These are phyloP conservation scores for Parathielavia appendiculata DNA, from an alignment of 495 filamentous ascomycete species.

Conservation along the genomic window DNA sequence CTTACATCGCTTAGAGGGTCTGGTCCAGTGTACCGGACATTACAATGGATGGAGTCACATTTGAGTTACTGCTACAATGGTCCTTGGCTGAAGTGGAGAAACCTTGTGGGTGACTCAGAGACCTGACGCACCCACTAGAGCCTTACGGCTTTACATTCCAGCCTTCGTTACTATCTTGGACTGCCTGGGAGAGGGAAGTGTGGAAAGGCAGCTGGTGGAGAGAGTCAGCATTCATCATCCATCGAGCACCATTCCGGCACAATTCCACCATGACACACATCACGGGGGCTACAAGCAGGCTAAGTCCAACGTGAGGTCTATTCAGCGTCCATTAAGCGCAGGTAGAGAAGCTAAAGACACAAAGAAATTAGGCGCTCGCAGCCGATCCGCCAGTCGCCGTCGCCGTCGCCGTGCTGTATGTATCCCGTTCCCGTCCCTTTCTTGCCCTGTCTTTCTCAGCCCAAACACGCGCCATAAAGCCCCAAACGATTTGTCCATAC, in stretches of 20 bases:
- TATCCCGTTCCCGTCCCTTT: background rate
- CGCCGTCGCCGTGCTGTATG: conserved; percentile 1
- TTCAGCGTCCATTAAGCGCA: conserved; percentile 6
- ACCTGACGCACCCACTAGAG: no score
- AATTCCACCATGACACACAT: background rate
- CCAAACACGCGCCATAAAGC: background rate
- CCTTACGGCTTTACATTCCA: no score
- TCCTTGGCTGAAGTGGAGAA: no score
- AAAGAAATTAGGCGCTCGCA: conserved; percentile 3
- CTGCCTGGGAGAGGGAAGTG: no score
- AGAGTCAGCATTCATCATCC: no score
- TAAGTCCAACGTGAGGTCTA: background rate
- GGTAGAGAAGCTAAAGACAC: background rate
- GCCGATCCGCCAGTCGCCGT: background rate
- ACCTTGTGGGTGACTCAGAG: no score
- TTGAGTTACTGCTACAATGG: no score
- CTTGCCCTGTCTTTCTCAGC: background rate
- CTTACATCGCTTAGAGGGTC: background rate
- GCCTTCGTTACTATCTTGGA: no score
- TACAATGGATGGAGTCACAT: no score
- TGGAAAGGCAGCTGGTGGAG: no score
- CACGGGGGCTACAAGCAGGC: background rate
- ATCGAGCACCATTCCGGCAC: background rate
- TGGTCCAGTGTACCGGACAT: no score
- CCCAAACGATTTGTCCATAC: background rate